These are phyloP conservation scores for Musa balbisiana DNA, from an alignment of 202 grass and related monocot species.

Conservation along the genomic window DNA sequence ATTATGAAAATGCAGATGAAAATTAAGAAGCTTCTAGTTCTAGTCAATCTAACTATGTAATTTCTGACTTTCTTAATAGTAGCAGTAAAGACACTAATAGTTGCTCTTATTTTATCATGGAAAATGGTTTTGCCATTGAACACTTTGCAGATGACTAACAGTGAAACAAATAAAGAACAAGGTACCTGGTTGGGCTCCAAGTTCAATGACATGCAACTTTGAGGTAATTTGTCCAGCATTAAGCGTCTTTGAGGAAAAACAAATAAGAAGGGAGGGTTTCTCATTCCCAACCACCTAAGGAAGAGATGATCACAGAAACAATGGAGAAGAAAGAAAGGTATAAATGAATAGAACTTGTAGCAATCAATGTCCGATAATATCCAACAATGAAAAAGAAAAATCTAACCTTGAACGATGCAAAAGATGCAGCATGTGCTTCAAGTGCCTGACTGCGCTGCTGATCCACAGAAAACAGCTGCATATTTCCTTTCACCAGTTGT, in stretches of 20 bases:
- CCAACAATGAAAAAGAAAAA: background rate
- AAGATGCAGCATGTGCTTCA: constrained; percentile 90
- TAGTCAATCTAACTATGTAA: too few species aligned
- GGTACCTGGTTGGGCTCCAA: constrained; percentile 67
- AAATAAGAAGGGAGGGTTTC: constrained; percentile 69
- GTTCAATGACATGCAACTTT: constrained; percentile 95
- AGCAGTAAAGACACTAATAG: too few species aligned
- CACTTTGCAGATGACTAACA: background rate
- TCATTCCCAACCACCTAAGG: constrained; percentile 68
- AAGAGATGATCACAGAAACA: constrained; percentile 7
- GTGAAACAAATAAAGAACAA: background rate
- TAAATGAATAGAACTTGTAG: constrained; percentile 3
- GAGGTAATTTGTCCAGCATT: constrained; percentile 91
- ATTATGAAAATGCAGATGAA: too few species aligned
- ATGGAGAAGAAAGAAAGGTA: background rate
- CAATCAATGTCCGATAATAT: constrained; percentile 14
- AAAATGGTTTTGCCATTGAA: too few species aligned
- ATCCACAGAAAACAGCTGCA: constrained; percentile 91
- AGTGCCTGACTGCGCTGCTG: constrained; percentile 89
- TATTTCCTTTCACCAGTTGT: constrained; percentile 88
- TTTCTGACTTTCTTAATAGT: too few species aligned
- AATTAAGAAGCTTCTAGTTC: too few species aligned
- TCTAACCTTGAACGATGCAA: constrained; percentile 71
- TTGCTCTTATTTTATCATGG: background rate
- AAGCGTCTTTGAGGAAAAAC: constrained; percentile 75